Base-by-base conservation (phyloP, 2,329 filamentous ascomycete species). In the Aspergillaceae sp. region DNA sequence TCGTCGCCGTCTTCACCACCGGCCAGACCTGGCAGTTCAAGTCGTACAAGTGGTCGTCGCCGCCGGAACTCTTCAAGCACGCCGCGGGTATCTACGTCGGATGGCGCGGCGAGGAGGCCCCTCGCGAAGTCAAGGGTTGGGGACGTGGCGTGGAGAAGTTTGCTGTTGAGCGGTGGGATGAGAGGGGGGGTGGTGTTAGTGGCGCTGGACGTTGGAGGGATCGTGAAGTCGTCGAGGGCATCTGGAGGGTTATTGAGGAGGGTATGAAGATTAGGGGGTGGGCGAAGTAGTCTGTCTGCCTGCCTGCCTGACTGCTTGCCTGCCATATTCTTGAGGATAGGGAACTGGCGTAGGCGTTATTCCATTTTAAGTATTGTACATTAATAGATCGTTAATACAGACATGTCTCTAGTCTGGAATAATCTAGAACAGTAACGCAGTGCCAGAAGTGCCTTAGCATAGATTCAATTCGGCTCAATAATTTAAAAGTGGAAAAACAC, bases 11-110 rank as follows among this genome's bases (percentile, higher is more conserved):
- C 47, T 97, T 98, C 71, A 98, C 92, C 0, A 98, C 92, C 0
- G 92, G 92, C 32, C 92, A 98, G 71, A 83, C 85, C 7, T 98
- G 92, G 92, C 92, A 98, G 70, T 98, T 98, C 73, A 95, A 96
- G 71, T 86, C 82, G 56, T 98, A 98, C 78, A 95, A 94, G 69
- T 98, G 92, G 88, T 84, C 84, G 56, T 84, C 85, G 46, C 87
- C 92, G 0, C 78, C 82, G 9, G 92, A 97, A 61, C 75, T 98
- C 42, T 98, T 98, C 72, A 81, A 82, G 55, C 87, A 96, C 61
- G 86, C 88, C 2, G 75, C 88, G 9, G 92, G 92, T 46, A 74
- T 98, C 42, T 94, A 87, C 61, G 82, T 98, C 2, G 92, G 92
- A 3, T 97, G 89, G 87, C 80, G 86, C 50, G 89, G 87, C 42